Evolutionary conservation across 2,329 filamentous ascomycete genomes (phyloP), one percentile per base, ranked within the genome.

Genomic region (Zopfia rhizophila): DNA sequence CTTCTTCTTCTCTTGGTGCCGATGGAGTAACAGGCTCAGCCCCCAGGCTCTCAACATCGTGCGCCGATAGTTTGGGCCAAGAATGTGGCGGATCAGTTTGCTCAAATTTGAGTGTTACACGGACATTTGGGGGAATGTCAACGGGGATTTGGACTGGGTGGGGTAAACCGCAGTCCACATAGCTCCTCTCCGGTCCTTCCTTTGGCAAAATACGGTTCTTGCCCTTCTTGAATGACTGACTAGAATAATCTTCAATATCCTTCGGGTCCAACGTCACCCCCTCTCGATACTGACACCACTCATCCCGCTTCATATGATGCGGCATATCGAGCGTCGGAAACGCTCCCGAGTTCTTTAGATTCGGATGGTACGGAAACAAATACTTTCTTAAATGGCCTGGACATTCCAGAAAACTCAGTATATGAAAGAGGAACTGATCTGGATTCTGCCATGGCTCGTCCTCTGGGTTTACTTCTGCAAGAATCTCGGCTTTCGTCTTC

Each of bases 291-390:
- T 82, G 82, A 53, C 90, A 85, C 85, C 87, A 91, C 63, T 95
- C 90, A 41, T 87, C 83, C 11, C 82, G 80, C 53, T 88, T 82
- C 7, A 91, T 79, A 70, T 96, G 91, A 68, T 93, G 89, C 12
- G 91, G 91, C 81, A 94, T 90, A 67, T 95, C 91, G 45, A 95
- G 75, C 61, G 83, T 89, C 0, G 89, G 89, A 19, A 95, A 75
- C 27, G 86, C 79, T 6, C 89, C 90, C 27, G 89, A 89, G 10
- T 84, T 83, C 27, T 83, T 79, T 29, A 95, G 78, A 65, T 95
- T 92, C 7, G 88, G 85, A 64, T 95, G 90, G 52, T 91, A 76
- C 1, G 87, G 86, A 59, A 95, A 93, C 3, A 96, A 78, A 2
- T 80, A 73, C 66, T 86, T 86, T 60, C 89, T 85, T 72, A 96